Conservation (phyloP, 805 yeast species). For the Scheffersomyces stipitis region DNA sequence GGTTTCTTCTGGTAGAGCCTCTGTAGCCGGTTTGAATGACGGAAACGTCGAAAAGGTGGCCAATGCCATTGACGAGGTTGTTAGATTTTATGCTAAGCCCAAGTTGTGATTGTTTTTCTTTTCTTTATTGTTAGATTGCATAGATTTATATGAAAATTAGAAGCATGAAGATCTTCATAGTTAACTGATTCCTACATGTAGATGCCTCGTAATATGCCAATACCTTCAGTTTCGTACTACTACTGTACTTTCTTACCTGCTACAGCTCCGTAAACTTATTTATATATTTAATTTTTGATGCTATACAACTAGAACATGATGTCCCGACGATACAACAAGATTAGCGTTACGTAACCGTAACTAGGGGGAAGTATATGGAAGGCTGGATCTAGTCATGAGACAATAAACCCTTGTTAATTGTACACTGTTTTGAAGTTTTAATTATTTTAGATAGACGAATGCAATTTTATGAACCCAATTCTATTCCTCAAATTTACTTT, state of each 20-base stretch:
- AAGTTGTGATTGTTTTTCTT: slow-evolving; percentile 8
- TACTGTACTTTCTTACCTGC: too few species aligned
- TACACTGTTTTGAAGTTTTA: neutral
- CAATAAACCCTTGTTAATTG: neutral
- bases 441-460: neutral
- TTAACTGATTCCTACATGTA: too few species aligned
- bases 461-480: neutral
- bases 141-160: neutral
- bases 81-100: slow-evolving; percentile 27
- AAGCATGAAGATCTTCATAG: too few species aligned
- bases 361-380: neutral
- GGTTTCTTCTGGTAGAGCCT: slow-evolving; percentile 82
- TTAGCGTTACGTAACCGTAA: too few species aligned
- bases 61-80: slow-evolving; percentile 76
- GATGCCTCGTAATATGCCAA: too few species aligned
- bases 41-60: slow-evolving; percentile 79
- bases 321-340: too few species aligned
- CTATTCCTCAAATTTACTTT: slow-evolving; percentile 59
- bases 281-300: too few species aligned
- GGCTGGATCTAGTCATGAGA: neutral
- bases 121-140: neutral
- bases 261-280: too few species aligned
- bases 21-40: slow-evolving; percentile 89
- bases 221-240: too few species aligned
- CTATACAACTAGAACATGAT: too few species aligned